Conservation (phyloP, 176 grass and related monocot genomes). For the Carex pumila region DNA sequence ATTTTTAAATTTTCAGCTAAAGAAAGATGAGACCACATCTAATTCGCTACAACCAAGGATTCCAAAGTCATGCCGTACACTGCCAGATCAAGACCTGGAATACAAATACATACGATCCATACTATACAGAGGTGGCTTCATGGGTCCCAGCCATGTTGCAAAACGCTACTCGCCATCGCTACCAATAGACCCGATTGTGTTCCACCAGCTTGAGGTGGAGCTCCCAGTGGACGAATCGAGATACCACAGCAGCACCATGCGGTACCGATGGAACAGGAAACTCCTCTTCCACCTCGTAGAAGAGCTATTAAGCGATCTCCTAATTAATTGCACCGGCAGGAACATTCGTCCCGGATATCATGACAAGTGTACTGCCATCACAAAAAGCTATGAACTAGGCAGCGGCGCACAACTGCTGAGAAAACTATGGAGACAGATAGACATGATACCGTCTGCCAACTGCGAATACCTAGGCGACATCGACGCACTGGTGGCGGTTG, state of each 20-base stretch:
- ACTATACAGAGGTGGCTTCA: constrained; percentile 47
- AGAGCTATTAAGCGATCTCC: constrained; percentile 43
- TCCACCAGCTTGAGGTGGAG: constrained; percentile 79
- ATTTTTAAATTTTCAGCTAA: constrained; percentile 5
- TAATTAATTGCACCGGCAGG: background rate
- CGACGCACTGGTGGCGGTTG: constrained; percentile 45
- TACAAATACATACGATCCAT: constrained; percentile 48
- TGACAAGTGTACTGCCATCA: background rate
- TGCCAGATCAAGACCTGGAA: constrained; percentile 45
- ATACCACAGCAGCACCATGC: constrained; percentile 13
- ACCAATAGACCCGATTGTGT: constrained; percentile 60
- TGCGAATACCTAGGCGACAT: constrained; percentile 67
- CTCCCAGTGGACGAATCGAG: constrained; percentile 17
- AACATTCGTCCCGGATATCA: background rate
- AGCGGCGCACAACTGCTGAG: constrained; percentile 12
- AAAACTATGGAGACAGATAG: constrained; percentile 30
- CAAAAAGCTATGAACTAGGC: background rate
- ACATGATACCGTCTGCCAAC: constrained; percentile 42
- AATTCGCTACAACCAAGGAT: background rate
- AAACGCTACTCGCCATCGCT: background rate
- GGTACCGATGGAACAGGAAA: constrained; percentile 80
- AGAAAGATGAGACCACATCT: constrained; percentile 7
- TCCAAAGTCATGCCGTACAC: background rate
- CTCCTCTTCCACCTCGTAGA: constrained; percentile 66
- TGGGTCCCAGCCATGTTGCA: background rate